Conservation (phyloP, 106 monocot species). For the Dactylorhiza incarnata region DNA sequence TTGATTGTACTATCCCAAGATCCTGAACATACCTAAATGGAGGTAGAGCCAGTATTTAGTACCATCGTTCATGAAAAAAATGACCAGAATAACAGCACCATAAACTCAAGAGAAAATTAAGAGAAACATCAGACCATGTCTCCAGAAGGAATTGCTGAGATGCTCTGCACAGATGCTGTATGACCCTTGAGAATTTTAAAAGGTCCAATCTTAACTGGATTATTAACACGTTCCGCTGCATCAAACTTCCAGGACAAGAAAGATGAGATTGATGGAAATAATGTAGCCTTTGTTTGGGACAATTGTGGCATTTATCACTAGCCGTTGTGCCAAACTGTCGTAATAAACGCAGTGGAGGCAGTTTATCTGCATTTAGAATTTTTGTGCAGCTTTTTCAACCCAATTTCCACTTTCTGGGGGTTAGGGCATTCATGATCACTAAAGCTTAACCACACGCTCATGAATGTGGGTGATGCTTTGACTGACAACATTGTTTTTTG, state of each 20-base stretch:
- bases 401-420: too few species aligned
- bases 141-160: constrained; percentile 50
- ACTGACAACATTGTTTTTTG: too few species aligned
- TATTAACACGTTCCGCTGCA: constrained; percentile 22
- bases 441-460: too few species aligned
- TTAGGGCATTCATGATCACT: too few species aligned
- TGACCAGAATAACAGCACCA: neutral
- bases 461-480: too few species aligned
- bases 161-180: constrained; percentile 56
- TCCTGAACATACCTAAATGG: constrained; percentile 77
- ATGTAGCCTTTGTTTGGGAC: too few species aligned
- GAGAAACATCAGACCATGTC: constrained; percentile 39
- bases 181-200: constrained; percentile 72
- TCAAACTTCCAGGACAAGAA: constrained; percentile 35
- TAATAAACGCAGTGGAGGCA: too few species aligned
- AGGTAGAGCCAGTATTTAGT: neutral
- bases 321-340: too few species aligned
- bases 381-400: too few species aligned
- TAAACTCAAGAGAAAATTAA: neutral
- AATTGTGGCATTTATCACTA: too few species aligned
- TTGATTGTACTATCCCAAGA: constrained; percentile 91
- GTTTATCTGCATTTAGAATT: too few species aligned
- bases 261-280: neutral
- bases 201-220: constrained; percentile 36
- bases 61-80: neutral